Conservation (phyloP, 805 yeast species). For the Clavispora santaluciae region DNA sequence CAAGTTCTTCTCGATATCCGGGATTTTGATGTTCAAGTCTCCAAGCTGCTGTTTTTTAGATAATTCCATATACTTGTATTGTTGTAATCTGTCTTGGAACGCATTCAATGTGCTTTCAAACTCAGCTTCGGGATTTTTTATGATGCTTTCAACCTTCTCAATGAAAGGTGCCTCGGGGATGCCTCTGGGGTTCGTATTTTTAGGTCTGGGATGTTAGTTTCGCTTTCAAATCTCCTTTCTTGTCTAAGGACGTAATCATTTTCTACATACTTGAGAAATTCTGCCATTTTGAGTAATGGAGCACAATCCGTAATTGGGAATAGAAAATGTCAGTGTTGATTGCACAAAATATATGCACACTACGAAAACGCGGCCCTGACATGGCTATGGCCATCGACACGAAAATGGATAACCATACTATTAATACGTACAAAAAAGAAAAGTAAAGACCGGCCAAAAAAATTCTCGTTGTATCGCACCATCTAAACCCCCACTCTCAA, state of each 20-base stretch:
- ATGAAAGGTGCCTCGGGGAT: constrained; percentile 96
- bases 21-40: constrained; percentile 66
- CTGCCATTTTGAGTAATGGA: constrained; percentile 19
- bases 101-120: constrained; percentile 65
- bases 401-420: constrained; percentile 2
- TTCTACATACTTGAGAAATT: constrained; percentile 27
- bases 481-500: constrained; percentile 13
- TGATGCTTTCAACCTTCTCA: constrained; percentile 70
- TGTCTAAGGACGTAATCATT: background rate
- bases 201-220: constrained; percentile 37
- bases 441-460: background rate
- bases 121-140: constrained; percentile 59
- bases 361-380: background rate
- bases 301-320: background rate
- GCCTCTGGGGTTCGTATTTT: constrained; percentile 80
- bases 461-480: background rate
- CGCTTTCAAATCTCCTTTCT: too few relatives aligned
- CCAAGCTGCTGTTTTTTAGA: constrained; percentile 45
- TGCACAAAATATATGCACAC: background rate
- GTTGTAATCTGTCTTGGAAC: constrained; percentile 84
- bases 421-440: background rate
- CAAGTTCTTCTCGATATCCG: constrained; percentile 87
- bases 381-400: background rate
- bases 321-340: background rate
- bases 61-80: constrained; percentile 82